Conservation (phyloP, 768 basidiomycete species). For the Collybia nuda region DNA sequence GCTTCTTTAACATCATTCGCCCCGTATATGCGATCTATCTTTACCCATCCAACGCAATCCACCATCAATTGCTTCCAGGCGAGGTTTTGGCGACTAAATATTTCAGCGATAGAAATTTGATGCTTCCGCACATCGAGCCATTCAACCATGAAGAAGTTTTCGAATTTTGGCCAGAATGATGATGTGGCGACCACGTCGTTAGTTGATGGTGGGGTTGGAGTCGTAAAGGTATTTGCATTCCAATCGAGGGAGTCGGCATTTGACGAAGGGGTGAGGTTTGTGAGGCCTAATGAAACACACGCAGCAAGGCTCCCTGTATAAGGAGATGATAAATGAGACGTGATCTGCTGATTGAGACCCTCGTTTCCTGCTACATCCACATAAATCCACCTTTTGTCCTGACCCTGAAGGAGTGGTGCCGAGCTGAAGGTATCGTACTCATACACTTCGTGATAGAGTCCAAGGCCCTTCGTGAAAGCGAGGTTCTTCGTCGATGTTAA, state of each 20-base stretch:
- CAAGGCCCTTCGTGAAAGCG: constrained; percentile 51
- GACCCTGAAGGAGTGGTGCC: constrained; percentile 24
- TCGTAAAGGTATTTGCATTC: constrained; percentile 34
- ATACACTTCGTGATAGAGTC: constrained; percentile 56
- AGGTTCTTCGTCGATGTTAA: constrained; percentile 59
- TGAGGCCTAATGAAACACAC: constrained; percentile 52
- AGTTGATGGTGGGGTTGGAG: constrained; percentile 5
- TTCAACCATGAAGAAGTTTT: constrained; percentile 69
- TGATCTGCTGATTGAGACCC: constrained; percentile 43
- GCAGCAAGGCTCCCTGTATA: constrained; percentile 35
- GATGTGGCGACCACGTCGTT: constrained; percentile 8
- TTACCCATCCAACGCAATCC: constrained; percentile 56
- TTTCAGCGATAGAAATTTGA: constrained; percentile 45
- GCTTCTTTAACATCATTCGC: constrained; percentile 44
- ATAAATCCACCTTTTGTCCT: constrained; percentile 49
- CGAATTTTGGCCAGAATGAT: constrained; percentile 35
- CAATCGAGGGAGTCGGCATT: constrained; percentile 31
- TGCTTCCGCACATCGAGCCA: constrained; percentile 59
- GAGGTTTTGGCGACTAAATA: constrained; percentile 45
- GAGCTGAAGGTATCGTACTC: constrained; percentile 49
- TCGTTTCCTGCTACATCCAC: constrained; percentile 65
- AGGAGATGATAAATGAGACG: constrained; percentile 38
- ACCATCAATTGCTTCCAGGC: constrained; percentile 64
- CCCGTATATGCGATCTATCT: constrained; percentile 48
- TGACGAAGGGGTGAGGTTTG: constrained; percentile 50